These are phyloP conservation scores for Logfia minima DNA, from an alignment of 129 eudicot species.

Conservation along the genomic window DNA sequence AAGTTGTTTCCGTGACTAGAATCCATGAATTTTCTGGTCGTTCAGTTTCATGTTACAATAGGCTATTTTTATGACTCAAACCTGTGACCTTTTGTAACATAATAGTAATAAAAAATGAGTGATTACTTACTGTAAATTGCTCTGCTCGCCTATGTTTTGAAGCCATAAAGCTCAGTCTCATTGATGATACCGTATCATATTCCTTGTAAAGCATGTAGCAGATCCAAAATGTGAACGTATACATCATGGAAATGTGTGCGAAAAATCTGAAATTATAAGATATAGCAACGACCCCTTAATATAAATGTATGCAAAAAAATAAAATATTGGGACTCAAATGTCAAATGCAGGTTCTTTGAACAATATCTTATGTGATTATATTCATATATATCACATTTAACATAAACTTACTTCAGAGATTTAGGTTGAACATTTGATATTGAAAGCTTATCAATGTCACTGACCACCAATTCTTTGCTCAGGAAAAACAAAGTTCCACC, in stretches of 20 bases:
- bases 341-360: constrained; percentile 9
- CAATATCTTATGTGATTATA: background rate
- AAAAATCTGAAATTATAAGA: constrained; percentile 65
- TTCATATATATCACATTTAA: constrained; percentile 15
- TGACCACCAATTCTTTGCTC: constrained; percentile 73
- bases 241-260: constrained; percentile 75
- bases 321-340: background rate
- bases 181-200: constrained; percentile 71
- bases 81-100: constrained; percentile 8
- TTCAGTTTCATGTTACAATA: background rate
- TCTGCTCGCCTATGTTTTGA: constrained; percentile 79
- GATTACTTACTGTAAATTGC: constrained; percentile 80
- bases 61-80: background rate
- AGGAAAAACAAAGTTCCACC: constrained; percentile 80
- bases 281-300: background rate
- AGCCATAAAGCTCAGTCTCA: constrained; percentile 87
- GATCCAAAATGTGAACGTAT: constrained; percentile 84
- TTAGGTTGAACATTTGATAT: constrained; percentile 87
- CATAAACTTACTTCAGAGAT: constrained; percentile 67
- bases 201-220: constrained; percentile 95
- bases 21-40: background rate
- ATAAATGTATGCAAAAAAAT: background rate
- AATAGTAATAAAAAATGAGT: background rate
- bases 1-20: background rate
- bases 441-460: constrained; percentile 90